Evolutionary conservation across 2,329 filamentous ascomycete species (phyloP), one percentile per base, ranked within the genome.

Genomic region (Fusarium clavum): DNA sequence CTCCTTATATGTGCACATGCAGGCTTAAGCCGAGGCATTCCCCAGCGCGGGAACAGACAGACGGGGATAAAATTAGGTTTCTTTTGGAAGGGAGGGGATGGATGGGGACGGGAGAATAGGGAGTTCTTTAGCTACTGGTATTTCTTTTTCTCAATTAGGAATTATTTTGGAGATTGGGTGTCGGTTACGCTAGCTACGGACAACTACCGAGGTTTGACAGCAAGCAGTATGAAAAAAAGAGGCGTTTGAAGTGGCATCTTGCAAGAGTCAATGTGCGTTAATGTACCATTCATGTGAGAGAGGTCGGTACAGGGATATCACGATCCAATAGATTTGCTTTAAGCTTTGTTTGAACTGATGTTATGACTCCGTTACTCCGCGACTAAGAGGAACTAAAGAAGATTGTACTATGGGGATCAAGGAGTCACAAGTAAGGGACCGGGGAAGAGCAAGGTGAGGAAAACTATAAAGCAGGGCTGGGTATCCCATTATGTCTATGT

Each of bases 401-500:
- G 20, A 58, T 59, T 46, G 61, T 49, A 64, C 43, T 48, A 60
- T 44, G 49, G 58, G 46, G 49, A 69, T 56, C 61, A 66, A 52
- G 57, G 47, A 64, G 49, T 69, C 57, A 63, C 58, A 53, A 48
- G 51, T 56, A 24, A 63, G 48, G n/a, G 40, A 45, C 46, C 29
- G 27, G 53, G 60, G 45, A 27, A 34, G 49, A 56, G 30, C 40
- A 38, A 51, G 29, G 34, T 56, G 53, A 45, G 40, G 51, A 73
- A 73, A 75, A 75, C 71, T 75, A 75, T 75, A 75, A 75, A 75
- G 71, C 65, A 70, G 65, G 70, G 71, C 69, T 63, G 52, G 67
- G 59, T 64, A 74, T 64, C 73, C 73, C 64, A 67, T 74, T 61
- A 65, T 67, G 58, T 74, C 70, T 74, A 75, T 75, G 60, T 75